Conservation (phyloP, 306 rosid genomes). For the Carpinus viminea region DNA sequence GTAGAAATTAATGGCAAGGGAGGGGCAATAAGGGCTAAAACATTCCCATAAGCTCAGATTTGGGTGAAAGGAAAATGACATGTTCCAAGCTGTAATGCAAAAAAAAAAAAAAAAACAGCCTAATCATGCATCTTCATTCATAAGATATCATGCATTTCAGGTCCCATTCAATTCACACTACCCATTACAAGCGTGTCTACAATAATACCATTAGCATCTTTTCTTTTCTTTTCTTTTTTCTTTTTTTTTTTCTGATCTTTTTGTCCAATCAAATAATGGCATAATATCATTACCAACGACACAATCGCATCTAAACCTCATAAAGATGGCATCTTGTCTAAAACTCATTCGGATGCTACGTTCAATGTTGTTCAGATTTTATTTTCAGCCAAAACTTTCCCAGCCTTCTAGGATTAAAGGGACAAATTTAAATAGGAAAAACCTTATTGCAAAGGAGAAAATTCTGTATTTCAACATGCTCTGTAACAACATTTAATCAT, state of each 20-base stretch:
- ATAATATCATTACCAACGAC: not conserved
- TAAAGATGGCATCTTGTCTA: not conserved
- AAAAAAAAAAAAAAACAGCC: slow-evolving; percentile 9
- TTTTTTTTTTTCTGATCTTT: not conserved
- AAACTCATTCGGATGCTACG: not conserved
- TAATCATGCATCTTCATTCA: slow-evolving; percentile 5
- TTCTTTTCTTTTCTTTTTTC: too few relatives aligned
- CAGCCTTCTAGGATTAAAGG: too few relatives aligned
- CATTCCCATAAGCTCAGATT: not conserved
- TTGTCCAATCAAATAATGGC: not conserved
- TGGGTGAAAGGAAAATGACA: not conserved
- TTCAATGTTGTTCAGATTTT: not conserved
- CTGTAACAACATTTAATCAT: not conserved
- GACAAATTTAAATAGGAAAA: not conserved
- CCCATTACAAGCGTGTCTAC: slow-evolving; percentile 3
- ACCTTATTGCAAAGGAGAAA: not conserved
- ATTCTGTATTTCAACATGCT: not conserved
- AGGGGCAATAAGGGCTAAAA: not conserved
- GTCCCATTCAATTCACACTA: not conserved
- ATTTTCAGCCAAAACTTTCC: not conserved
- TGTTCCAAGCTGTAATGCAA: slow-evolving; percentile 5
- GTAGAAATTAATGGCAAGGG: not conserved
- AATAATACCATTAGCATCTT: not conserved
- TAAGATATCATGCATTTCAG: not conserved
- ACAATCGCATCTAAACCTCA: not conserved